phyloP scores from a whole-genome alignment of 2,329 filamentous ascomycete species.

The Rachicladosporium sp. region DNA sequence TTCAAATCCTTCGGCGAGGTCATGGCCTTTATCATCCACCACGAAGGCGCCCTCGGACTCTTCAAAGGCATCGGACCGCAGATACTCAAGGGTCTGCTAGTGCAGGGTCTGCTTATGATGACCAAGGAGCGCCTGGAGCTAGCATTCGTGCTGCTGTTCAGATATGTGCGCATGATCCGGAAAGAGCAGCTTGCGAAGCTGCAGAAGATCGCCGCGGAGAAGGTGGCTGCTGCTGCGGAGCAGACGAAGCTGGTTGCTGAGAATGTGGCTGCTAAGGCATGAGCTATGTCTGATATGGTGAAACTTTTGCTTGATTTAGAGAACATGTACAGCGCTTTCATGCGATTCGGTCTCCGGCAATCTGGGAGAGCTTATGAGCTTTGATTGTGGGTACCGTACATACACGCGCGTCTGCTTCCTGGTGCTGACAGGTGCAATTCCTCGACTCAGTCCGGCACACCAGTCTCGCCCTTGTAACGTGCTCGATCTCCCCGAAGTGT shows the following conservation, averaged over 20 bases:
- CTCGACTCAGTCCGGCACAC: too few relatives aligned
- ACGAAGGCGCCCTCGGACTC: constrained; percentile 70
- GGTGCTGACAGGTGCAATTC: too few relatives aligned
- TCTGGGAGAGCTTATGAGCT: too few relatives aligned
- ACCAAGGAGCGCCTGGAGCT: constrained; percentile 93
- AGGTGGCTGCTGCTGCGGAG: constrained; percentile 31
- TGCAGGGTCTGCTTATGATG: constrained; percentile 98
- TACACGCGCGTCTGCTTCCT: too few relatives aligned
- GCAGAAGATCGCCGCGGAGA: constrained; percentile 48
- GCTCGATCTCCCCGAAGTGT: too few relatives aligned
- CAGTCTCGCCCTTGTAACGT: too few relatives aligned
- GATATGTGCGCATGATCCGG: constrained; percentile 62
- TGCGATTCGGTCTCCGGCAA: too few relatives aligned
- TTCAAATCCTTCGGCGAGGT: constrained; percentile 92
- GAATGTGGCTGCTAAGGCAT: constrained; percentile 1
- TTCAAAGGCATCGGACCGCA: constrained; percentile 97
- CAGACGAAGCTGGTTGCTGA: constrained; percentile 21
- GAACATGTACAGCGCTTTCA: too few relatives aligned
- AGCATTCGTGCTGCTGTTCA: constrained; percentile 72
- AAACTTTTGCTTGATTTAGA: too few relatives aligned
- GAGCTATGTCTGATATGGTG: neutral
- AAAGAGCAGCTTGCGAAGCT: constrained; percentile 58
- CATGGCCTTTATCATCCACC: constrained; percentile 82
- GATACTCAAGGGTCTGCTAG: constrained; percentile 80
- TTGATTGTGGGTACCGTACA: too few relatives aligned